phyloP scores from a whole-genome alignment of 225 moss, liverwort and hornwort species.

The Physcomitrellopsis africana region DNA sequence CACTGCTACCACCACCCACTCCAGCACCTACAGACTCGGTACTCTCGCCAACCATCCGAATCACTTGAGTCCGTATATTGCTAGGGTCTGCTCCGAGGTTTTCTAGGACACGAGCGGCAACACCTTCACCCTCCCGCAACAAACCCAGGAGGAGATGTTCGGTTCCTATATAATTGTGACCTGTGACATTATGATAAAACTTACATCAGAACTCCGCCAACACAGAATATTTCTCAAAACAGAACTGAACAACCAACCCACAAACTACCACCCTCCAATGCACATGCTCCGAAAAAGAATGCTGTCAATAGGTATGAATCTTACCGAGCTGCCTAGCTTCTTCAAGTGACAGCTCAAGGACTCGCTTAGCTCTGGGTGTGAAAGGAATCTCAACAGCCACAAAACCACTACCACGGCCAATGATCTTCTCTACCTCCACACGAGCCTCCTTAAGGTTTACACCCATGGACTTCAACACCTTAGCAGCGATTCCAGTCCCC shows the following conservation, averaged over 20 bases:
- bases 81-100: constrained; percentile 97
- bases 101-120: constrained; percentile 97
- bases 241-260: background rate
- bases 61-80: constrained; percentile 97
- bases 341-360: constrained; percentile 89
- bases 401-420: constrained; percentile 96
- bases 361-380: constrained; percentile 94
- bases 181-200: constrained; percentile 31
- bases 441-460: constrained; percentile 97
- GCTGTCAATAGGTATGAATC: background rate
- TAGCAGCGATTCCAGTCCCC: constrained; percentile 96
- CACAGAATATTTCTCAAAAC: background rate
- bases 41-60: constrained; percentile 96
- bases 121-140: constrained; percentile 88
- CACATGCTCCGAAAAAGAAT: background rate
- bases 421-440: constrained; percentile 99
- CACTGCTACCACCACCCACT: constrained; percentile 92
- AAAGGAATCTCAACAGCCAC: constrained; percentile 99
- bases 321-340: constrained; percentile 96
- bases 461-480: constrained; percentile 96
- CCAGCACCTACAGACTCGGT: constrained; percentile 95
- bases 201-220: constrained; percentile 5
- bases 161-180: constrained; percentile 91
- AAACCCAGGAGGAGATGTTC: constrained; percentile 86
- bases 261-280: background rate